These are phyloP conservation scores for Blastobotrys malaysiensis DNA, from an alignment of 1,139 yeast species.

Conservation along the genomic window DNA sequence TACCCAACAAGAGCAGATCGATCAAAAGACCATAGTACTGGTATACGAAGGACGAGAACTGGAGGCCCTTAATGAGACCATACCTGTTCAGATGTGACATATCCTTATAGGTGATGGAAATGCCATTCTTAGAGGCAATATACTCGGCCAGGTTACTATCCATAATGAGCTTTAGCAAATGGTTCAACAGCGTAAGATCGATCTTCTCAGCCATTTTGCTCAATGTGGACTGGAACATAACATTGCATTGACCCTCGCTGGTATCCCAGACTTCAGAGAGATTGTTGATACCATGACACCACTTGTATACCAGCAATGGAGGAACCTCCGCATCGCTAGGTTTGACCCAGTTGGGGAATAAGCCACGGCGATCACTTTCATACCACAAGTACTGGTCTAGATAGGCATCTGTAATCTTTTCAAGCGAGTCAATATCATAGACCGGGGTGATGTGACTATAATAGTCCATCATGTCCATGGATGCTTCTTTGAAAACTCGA, in stretches of 20 bases:
- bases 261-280: slow-evolving; percentile 74
- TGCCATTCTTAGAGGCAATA: slow-evolving; percentile 86
- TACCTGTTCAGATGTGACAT: slow-evolving; percentile 90
- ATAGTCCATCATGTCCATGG: slow-evolving; percentile 87
- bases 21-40: slow-evolving; percentile 86
- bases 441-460: slow-evolving; percentile 82
- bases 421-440: slow-evolving; percentile 82
- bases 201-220: slow-evolving; percentile 74
- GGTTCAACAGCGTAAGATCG: slow-evolving; percentile 79
- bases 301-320: slow-evolving; percentile 83
- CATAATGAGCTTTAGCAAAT: slow-evolving; percentile 70
- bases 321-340: slow-evolving; percentile 95
- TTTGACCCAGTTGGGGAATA: slow-evolving; percentile 95
- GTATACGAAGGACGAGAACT: slow-evolving; percentile 80
- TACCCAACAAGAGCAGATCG: slow-evolving; percentile 77
- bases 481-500: slow-evolving; percentile 86
- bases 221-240: slow-evolving; percentile 73
- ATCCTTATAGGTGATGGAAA: slow-evolving; percentile 78
- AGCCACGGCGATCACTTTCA: slow-evolving; percentile 79
- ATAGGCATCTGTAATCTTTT: slow-evolving; percentile 94
- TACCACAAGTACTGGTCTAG: slow-evolving; percentile 95
- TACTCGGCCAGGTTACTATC: slow-evolving; percentile 95
- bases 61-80: slow-evolving; percentile 84
- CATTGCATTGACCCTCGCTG: slow-evolving; percentile 68
- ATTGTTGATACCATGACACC: slow-evolving; percentile 94